These are phyloP conservation scores for Eucalyptus rudis DNA, from an alignment of 345 rosid genomes.

Conservation along the genomic window DNA sequence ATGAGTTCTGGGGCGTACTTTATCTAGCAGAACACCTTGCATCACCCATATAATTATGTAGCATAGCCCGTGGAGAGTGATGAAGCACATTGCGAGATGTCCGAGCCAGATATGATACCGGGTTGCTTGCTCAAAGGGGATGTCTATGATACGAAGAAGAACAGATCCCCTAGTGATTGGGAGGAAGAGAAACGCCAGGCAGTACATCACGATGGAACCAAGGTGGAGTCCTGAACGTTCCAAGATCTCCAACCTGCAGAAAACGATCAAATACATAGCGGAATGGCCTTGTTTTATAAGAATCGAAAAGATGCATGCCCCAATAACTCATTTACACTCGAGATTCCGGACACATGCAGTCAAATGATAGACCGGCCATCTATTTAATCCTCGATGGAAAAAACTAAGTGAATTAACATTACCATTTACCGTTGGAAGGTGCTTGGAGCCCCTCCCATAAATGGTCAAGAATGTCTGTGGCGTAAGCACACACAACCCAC, in stretches of 20 bases:
- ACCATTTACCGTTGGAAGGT: slow-evolving; percentile 22
- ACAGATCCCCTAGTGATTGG: slow-evolving; percentile 81
- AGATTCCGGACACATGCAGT: background rate
- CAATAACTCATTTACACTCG: no score
- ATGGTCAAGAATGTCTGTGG: slow-evolving; percentile 28
- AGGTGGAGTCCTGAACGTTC: slow-evolving; percentile 46
- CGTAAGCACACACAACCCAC: slow-evolving; percentile 54
- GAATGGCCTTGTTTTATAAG: background rate
- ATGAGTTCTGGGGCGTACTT: slow-evolving; percentile 19
- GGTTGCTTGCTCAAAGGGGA: slow-evolving; percentile 89
- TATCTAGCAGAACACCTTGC: slow-evolving; percentile 35
- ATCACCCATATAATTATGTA: slow-evolving; percentile 45
- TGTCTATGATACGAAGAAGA: slow-evolving; percentile 64
- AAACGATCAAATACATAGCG: no score
- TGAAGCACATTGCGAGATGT: slow-evolving; percentile 61
- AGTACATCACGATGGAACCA: slow-evolving; percentile 55
- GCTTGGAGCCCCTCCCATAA: slow-evolving; percentile 6
- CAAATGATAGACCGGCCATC: background rate
- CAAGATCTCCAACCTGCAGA: slow-evolving; percentile 23
- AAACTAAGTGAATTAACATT: background rate
- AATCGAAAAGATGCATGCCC: background rate
- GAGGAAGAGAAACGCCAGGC: slow-evolving; percentile 65
- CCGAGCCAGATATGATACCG: slow-evolving; percentile 90
- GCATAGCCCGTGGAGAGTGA: slow-evolving; percentile 65
- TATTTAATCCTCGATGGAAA: background rate